Evolutionary conservation across 75 land plant species (phyloP).

Genomic region (Pinus tabuliformis): DNA sequence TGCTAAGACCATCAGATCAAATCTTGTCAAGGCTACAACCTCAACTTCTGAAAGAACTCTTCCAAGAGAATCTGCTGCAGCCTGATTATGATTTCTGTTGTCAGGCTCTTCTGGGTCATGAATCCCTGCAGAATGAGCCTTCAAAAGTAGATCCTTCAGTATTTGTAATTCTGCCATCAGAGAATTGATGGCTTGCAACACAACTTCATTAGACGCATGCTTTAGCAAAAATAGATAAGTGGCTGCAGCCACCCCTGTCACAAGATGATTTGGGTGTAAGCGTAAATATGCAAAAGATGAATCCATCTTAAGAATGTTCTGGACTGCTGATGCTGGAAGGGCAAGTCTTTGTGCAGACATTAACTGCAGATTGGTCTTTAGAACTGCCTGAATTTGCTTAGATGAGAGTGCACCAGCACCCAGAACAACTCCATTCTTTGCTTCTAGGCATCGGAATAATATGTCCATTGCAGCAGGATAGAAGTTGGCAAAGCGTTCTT

Average conservation of each 20-base stretch:
- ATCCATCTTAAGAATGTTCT: conserved; percentile 54
- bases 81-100: neutral
- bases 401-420: conserved; percentile 23
- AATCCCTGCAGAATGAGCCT: conserved; percentile 7
- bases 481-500: conserved; percentile 65
- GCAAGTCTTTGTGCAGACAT: conserved; percentile 67
- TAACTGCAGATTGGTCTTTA: conserved; percentile 78
- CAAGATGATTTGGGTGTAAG: conserved; percentile 83
- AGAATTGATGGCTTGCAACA: conserved; percentile 40
- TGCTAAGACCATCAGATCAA: conserved; percentile 59
- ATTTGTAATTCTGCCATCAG: conserved; percentile 63
- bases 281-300: conserved; percentile 72
- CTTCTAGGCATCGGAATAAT: conserved; percentile 52
- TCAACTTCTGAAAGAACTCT: conserved; percentile 41
- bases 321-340: conserved; percentile 60
- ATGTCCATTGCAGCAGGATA: conserved; percentile 57
- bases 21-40: conserved; percentile 64
- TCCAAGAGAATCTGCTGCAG: neutral
- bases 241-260: conserved; percentile 69
- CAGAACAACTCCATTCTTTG: neutral
- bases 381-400: conserved; percentile 56
- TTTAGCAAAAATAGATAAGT: conserved; percentile 86
- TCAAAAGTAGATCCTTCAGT: conserved; percentile 36
- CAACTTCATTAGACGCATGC: conserved; percentile 63
- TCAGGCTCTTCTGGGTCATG: conserved; percentile 4